Conservation (phyloP, 345 rosid species). For the Capsella bursapastoris region DNA sequence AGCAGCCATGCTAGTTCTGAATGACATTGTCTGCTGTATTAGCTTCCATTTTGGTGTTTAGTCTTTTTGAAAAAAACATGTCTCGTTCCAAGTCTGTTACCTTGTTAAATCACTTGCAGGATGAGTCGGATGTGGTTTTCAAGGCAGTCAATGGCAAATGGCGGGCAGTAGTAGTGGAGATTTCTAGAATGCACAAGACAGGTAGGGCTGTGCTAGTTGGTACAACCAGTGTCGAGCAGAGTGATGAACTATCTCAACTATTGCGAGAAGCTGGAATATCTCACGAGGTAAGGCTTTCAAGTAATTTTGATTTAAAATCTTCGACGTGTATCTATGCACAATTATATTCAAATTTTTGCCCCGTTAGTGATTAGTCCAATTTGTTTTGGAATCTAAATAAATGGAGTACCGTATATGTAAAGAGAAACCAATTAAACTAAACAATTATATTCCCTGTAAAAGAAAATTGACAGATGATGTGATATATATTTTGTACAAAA, state of each 20-base stretch:
- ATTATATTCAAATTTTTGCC: not conserved
- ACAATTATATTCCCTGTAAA: conserved; percentile 16
- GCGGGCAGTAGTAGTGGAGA: conserved; percentile 95
- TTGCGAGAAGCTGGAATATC: conserved; percentile 83
- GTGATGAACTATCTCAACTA: conserved; percentile 85
- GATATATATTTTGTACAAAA: conserved; percentile 38
- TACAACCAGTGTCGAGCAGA: conserved; percentile 98
- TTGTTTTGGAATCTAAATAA: not conserved
- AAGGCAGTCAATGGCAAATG: conserved; percentile 91
- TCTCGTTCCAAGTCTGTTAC: conserved; percentile 9
- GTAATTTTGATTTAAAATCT: not conserved
- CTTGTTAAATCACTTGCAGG: conserved; percentile 60
- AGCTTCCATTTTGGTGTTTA: conserved; percentile 19
- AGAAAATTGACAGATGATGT: conserved; percentile 31
- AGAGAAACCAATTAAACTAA: not conserved
- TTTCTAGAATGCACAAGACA: conserved; percentile 90
- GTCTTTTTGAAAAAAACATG: not conserved
- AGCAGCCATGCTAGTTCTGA: conserved; percentile 20
- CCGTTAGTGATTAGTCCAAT: not conserved
- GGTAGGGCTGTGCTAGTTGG: conserved; percentile 97
- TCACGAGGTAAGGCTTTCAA: conserved; percentile 71
- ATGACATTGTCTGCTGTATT: conserved; percentile 11
- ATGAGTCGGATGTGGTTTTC: conserved; percentile 96
- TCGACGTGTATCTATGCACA: not conserved
- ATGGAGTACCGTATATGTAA: not conserved